These are phyloP conservation scores for Calonectria naviculata DNA, from an alignment of 2,329 filamentous ascomycete genomes.

Conservation along the genomic window DNA sequence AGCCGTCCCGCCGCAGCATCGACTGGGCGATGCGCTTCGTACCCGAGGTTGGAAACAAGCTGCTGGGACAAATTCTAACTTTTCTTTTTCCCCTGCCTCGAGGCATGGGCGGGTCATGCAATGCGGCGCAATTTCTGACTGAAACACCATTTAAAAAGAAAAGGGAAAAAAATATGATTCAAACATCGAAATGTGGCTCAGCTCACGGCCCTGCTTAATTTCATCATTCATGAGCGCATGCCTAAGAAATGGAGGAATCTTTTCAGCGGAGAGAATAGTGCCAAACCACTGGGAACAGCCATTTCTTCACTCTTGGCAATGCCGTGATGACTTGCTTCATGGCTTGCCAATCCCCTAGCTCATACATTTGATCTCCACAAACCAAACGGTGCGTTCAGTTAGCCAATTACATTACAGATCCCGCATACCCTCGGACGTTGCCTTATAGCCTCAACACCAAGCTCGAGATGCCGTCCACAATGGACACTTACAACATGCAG, in stretches of 20 bases:
- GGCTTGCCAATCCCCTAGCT: neutral
- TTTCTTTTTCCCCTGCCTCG: neutral
- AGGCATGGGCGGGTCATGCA: neutral
- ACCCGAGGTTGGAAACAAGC: conserved; percentile 20
- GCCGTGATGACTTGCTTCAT: neutral
- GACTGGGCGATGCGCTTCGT: conserved; percentile 16
- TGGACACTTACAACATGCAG: neutral
- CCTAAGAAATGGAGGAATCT: neutral
- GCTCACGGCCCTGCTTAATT: neutral
- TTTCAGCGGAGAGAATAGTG: no score
- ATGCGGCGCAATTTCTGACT: conserved; percentile 1
- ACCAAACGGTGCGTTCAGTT: neutral
- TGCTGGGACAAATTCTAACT: conserved; percentile 4
- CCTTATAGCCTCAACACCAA: conserved; percentile 42
- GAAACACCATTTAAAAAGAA: conserved; percentile 2
- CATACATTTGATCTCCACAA: neutral
- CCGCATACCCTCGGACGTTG: conserved; percentile 21
- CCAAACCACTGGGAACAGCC: neutral
- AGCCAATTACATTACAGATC: conserved; percentile 30
- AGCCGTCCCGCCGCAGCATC: conserved; percentile 20
- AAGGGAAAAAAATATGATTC: conserved; percentile 1
- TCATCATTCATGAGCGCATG: neutral
- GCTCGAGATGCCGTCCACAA: neutral
- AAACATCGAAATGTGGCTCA: neutral
- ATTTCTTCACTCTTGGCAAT: neutral